Conservation (phyloP, 2,329 filamentous ascomycete species). For the Pseudohalonectria lignicola region DNA sequence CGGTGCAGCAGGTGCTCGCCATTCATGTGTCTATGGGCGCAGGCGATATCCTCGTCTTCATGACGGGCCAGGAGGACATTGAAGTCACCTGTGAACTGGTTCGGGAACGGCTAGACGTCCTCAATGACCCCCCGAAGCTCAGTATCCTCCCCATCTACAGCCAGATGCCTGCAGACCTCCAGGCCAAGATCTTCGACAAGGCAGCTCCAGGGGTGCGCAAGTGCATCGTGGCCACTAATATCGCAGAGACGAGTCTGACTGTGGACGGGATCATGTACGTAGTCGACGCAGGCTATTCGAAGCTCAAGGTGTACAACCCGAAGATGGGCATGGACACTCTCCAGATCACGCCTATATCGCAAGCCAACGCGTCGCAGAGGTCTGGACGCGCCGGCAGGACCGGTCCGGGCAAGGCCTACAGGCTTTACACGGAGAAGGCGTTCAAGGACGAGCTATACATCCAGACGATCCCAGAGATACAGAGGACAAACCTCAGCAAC, state of each 20-base stretch:
- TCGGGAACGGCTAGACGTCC: slow-evolving; percentile 71
- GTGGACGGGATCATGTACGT: slow-evolving; percentile 99
- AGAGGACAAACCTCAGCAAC: slow-evolving; percentile 90
- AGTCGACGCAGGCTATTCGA: slow-evolving; percentile 90
- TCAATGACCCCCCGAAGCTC: slow-evolving; percentile 91
- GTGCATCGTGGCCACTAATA: slow-evolving; percentile 97
- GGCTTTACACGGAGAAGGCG: slow-evolving; percentile 86
- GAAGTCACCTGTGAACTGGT: slow-evolving; percentile 92
- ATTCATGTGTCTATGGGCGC: slow-evolving; percentile 92
- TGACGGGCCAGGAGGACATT: slow-evolving; percentile 98
- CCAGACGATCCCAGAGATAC: slow-evolving; percentile 94
- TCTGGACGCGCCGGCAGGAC: slow-evolving; percentile 90
- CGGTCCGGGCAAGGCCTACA: slow-evolving; percentile 89
- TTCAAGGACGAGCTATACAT: slow-evolving; percentile 96
- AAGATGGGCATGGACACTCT: slow-evolving; percentile 99
- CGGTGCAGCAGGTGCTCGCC: slow-evolving; percentile 88
- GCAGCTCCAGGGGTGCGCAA: slow-evolving; percentile 86
- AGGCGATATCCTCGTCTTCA: slow-evolving; percentile 95
- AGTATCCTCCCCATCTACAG: slow-evolving; percentile 97
- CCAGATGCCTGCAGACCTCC: slow-evolving; percentile 96
- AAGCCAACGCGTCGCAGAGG: slow-evolving; percentile 89
- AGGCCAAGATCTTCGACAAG: slow-evolving; percentile 94
- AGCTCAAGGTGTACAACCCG: slow-evolving; percentile 97
- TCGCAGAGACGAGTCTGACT: slow-evolving; percentile 94
- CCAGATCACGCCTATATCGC: slow-evolving; percentile 94